Conservation (phyloP, 2,329 filamentous ascomycete genomes). For the Aspergillus luchuensis region DNA sequence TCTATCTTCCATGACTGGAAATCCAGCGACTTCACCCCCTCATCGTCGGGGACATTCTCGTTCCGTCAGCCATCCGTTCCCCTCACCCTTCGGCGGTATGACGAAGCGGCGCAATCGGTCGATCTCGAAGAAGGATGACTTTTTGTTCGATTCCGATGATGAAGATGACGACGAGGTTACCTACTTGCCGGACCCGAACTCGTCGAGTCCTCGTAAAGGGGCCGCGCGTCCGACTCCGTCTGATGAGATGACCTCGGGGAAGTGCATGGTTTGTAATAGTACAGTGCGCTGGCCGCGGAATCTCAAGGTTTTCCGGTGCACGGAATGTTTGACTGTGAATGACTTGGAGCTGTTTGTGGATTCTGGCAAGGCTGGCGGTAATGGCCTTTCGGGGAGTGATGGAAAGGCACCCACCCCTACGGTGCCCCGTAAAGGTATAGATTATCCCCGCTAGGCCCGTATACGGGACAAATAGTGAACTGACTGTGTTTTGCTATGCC, state of each 20-base stretch:
- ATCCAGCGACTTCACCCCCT: conserved; percentile 21
- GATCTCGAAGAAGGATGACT: conserved; percentile 39
- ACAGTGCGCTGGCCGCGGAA: conserved; percentile 77
- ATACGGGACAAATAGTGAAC: not conserved
- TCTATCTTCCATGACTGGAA: conserved; percentile 25
- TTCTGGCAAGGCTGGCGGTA: conserved; percentile 19
- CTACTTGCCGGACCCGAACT: conserved; percentile 36
- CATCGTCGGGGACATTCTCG: conserved; percentile 54
- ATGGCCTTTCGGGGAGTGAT: conserved; percentile 25
- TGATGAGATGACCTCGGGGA: conserved; percentile 67
- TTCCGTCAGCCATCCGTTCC: conserved; percentile 79
- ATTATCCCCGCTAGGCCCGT: not conserved
- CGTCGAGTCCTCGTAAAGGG: conserved; percentile 44
- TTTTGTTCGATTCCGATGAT: conserved; percentile 48
- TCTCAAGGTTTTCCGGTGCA: conserved; percentile 75
- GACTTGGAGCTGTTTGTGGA: conserved; percentile 61
- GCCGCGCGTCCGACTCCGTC: conserved; percentile 40
- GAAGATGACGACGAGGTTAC: conserved; percentile 32
- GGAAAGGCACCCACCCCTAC: conserved; percentile 18
- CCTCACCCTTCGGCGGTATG: conserved; percentile 66
- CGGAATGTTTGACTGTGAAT: conserved; percentile 81
- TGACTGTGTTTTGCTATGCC: conserved; percentile 39
- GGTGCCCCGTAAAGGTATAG: conserved; percentile 28
- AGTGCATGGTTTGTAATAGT: conserved; percentile 84
- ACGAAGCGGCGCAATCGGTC: conserved; percentile 57